Base-by-base conservation (phyloP, 2,329 filamentous ascomycete genomes). In the Juglanconis juglandina region DNA sequence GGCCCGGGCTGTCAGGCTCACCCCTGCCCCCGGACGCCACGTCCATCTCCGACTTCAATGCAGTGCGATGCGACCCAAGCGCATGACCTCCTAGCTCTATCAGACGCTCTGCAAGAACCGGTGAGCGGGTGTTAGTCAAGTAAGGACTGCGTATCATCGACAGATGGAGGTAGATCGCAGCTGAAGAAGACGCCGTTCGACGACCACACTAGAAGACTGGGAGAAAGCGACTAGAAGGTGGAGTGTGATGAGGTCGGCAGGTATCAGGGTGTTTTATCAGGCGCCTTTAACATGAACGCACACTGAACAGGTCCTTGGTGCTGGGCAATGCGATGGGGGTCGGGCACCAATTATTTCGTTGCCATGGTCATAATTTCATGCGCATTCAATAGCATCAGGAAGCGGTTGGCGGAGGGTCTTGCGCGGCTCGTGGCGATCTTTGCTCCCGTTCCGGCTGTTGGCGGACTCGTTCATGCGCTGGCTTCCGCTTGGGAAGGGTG, bases 1-100 rank as follows among this genome's bases (percentile, higher is more conserved):
- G 37, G 52, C 13, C 9, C 50, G 56, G 42, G 24, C 4, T 49
- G 34, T 59, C 57, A 61, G 52, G 59, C 59, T 53, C 52, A 61
- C 49, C 59, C 59, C 54, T 61, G 53, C 49, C 34, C 48, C 34
- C 42, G 17, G 41, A 53, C 59, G 59, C 59, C 59, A 57, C 59
- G 59, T 53, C 59, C 59, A 42, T 56, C 41, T 58, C 49, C 49
- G 48, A 55, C 30, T 34, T 50, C 42, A 57, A 61, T 57, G 59
- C 59, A 51, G 24, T 24, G 24, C 24, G 24, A 24, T 24, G 24
- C 24, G 24, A 24, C 24, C 24, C 24, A 24, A 24, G 24, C 24
- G 24, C 24, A 24, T 24, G 2, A 24, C 24, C 24, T 24, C n/a
- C 10, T 42, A 4, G 11, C 39, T 42, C 39, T 7, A 41, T 14